A percentile compares a stretch with the other conserved stretches of the same genome.
These are phyloP conservation scores for Monosporascus sp. DNA, from an alignment of 2,329 filamentous ascomycete species.

Conservation along the genomic window DNA sequence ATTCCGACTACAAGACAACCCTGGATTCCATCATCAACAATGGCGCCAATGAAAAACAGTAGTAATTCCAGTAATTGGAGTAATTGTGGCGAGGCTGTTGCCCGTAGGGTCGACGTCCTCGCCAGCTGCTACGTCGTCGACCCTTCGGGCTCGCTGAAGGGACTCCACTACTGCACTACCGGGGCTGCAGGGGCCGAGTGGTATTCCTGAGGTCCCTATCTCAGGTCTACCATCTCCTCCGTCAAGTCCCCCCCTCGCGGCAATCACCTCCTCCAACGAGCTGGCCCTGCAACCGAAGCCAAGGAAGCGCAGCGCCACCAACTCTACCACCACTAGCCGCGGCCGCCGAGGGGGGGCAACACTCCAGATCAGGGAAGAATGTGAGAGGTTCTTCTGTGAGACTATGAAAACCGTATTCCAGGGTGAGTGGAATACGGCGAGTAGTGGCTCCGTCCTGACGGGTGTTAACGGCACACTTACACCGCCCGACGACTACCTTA, in stretches of 20 bases:
- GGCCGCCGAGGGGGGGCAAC: constrained; percentile 81
- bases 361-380: constrained; percentile 97
- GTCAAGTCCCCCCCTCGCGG: constrained; percentile 84
- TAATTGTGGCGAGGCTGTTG: constrained; percentile 68
- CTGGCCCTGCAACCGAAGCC: constrained; percentile 58
- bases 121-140: constrained; percentile 89
- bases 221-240: constrained; percentile 80
- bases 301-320: constrained; percentile 34
- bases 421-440: constrained; percentile 81
- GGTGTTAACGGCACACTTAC: constrained; percentile 56
- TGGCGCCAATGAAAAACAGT: constrained; percentile 68
- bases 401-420: constrained; percentile 89
- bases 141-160: constrained; percentile 64
- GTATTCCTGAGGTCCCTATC: constrained; percentile 89
- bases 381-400: constrained; percentile 99
- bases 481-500: constrained; percentile 43
- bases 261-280: constrained; percentile 63
- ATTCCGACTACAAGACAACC: constrained; percentile 6
- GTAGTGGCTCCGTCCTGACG: constrained; percentile 81
- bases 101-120: constrained; percentile 68
- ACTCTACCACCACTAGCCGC: constrained; percentile 31
- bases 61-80: constrained; percentile 67
- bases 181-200: constrained; percentile 81
- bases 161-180: constrained; percentile 95
- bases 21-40: constrained; percentile 33